A percentile compares a stretch with the other conserved stretches of the same genome.
Conservation (phyloP, 495 filamentous ascomycete species). For the Penicillium verhagenii region DNA sequence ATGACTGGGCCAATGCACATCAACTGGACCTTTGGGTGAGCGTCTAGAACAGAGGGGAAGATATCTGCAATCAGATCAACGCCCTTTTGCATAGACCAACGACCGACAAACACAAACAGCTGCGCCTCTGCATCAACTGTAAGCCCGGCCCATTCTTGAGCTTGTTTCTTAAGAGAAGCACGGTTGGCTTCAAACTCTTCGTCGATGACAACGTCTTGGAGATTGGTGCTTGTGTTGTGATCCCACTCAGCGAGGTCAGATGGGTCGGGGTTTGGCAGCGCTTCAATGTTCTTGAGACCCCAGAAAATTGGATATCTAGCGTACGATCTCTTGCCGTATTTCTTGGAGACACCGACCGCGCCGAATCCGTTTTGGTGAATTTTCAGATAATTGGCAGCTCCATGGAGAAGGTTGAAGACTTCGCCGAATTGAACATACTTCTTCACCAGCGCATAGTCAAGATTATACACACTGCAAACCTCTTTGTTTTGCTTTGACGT, state of each 20-base stretch:
- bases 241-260: slow-evolving; percentile 67
- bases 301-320: slow-evolving; percentile 78
- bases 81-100: slow-evolving; percentile 79
- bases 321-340: slow-evolving; percentile 72
- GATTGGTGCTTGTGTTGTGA: slow-evolving; percentile 49
- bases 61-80: slow-evolving; percentile 82
- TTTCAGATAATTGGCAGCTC: slow-evolving; percentile 69
- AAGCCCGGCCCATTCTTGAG: slow-evolving; percentile 75
- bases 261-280: slow-evolving; percentile 74
- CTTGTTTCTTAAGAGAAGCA: slow-evolving; percentile 60
- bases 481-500: slow-evolving; percentile 62
- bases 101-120: slow-evolving; percentile 74
- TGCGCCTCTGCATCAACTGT: slow-evolving; percentile 67
- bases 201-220: slow-evolving; percentile 57
- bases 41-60: slow-evolving; percentile 67
- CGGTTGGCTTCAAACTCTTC: slow-evolving; percentile 55
- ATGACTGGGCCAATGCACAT: slow-evolving; percentile 73
- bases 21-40: slow-evolving; percentile 65
- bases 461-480: slow-evolving; percentile 69
- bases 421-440: slow-evolving; percentile 60
- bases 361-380: slow-evolving; percentile 74
- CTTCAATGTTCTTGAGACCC: slow-evolving; percentile 68
- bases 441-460: slow-evolving; percentile 39
- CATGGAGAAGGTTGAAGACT: slow-evolving; percentile 72
- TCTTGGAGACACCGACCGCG: slow-evolving; percentile 70